Evolutionary conservation across 768 basidiomycete genomes (phyloP).

Genomic region (Dentipellis sp.): DNA sequence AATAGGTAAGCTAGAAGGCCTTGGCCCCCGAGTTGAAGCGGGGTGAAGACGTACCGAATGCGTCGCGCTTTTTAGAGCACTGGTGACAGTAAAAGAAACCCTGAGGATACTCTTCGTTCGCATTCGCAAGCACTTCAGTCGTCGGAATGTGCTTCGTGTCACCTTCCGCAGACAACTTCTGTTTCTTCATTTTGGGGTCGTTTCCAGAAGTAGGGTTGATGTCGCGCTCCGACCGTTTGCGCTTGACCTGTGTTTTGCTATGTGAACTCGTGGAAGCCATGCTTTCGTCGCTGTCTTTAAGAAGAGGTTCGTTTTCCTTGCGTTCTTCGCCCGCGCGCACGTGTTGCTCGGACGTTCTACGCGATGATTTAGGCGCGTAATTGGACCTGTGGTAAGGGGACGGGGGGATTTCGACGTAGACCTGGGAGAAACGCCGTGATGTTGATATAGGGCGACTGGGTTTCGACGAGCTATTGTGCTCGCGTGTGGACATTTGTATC

Average conservation of each 20-base stretch:
- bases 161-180: slow-evolving; percentile 15
- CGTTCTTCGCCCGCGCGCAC: slow-evolving; percentile 7
- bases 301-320: slow-evolving; percentile 17
- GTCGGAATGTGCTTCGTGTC: slow-evolving; percentile 25
- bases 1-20: background rate
- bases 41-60: slow-evolving; percentile 28
- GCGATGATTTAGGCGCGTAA: background rate
- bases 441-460: slow-evolving; percentile 17
- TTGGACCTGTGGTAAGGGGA: slow-evolving; percentile 30
- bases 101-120: slow-evolving; percentile 23
- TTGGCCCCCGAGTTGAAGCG: background rate
- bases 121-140: slow-evolving; percentile 2
- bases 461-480: slow-evolving; percentile 1
- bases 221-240: slow-evolving; percentile 15
- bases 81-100: slow-evolving; percentile 60
- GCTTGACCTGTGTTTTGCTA: slow-evolving; percentile 14
- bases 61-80: slow-evolving; percentile 54
- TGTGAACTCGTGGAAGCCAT: slow-evolving; percentile 4
- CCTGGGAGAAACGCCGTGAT: slow-evolving; percentile 29
- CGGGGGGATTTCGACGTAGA: slow-evolving; percentile 53
- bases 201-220: background rate
- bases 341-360: background rate
- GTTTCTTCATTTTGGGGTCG: slow-evolving; percentile 33
- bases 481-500: background rate
- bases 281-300: slow-evolving; percentile 14